Conservation (phyloP, 768 basidiomycete species). For the Suillus discolor region DNA sequence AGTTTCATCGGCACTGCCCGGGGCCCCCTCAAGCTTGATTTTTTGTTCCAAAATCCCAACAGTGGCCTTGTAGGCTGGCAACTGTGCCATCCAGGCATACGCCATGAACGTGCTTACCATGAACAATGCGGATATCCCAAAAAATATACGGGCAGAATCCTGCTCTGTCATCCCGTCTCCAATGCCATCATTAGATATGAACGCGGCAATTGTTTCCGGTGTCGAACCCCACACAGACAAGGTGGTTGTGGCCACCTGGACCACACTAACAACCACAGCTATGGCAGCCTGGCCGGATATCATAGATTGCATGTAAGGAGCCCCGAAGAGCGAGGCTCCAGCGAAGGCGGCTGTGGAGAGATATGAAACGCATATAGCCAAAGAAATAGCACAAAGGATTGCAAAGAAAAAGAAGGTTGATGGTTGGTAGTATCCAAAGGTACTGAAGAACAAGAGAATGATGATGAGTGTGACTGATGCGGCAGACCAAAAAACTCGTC, state of each 20-base stretch:
- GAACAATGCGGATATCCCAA: slow-evolving; percentile 69
- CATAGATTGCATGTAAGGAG: slow-evolving; percentile 68
- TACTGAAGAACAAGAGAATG: slow-evolving; percentile 64
- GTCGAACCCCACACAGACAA: slow-evolving; percentile 55
- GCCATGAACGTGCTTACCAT: slow-evolving; percentile 54
- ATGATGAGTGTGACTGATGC: slow-evolving; percentile 31
- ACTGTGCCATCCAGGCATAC: slow-evolving; percentile 57
- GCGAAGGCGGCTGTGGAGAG: slow-evolving; percentile 80
- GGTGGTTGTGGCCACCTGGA: slow-evolving; percentile 69
- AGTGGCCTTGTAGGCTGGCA: slow-evolving; percentile 61
- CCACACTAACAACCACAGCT: slow-evolving; percentile 76
- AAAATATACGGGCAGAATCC: slow-evolving; percentile 71
- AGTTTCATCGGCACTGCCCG: slow-evolving; percentile 34
- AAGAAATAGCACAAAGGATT: slow-evolving; percentile 56
- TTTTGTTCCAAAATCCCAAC: slow-evolving; percentile 48
- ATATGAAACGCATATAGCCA: slow-evolving; percentile 69
- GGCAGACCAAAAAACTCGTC: slow-evolving; percentile 48
- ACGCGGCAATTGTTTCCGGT: slow-evolving; percentile 24
- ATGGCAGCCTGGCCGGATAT: slow-evolving; percentile 88
- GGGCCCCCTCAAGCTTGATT: slow-evolving; percentile 22
- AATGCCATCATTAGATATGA: slow-evolving; percentile 18
- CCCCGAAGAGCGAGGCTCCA: slow-evolving; percentile 79
- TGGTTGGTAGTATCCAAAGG: slow-evolving; percentile 55
- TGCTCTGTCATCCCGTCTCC: slow-evolving; percentile 55
- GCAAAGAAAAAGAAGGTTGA: slow-evolving; percentile 66